Evolutionary conservation across 768 basidiomycete species (phyloP), one percentile per base, ranked within the genome.

Genomic region (Termitomyces sp.): DNA sequence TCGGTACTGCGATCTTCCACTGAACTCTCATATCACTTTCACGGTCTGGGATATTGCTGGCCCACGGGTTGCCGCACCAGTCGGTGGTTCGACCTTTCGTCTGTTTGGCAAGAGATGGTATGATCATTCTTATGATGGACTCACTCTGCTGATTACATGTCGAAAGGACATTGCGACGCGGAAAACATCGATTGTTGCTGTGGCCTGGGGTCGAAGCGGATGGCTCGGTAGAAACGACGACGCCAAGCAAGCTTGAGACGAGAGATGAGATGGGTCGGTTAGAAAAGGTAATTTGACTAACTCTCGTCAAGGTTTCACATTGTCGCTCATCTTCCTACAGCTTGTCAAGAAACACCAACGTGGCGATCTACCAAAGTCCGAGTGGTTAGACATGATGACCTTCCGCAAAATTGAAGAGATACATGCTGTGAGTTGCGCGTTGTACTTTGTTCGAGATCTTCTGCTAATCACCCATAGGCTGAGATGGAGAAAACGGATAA

Each of bases 1-100:
- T 69, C 87, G 88, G 34, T 97, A 96, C 66, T 94, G 94, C 63
- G 95, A 97, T 70, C 79, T 99, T n/a, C 94, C 94, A 0, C 74
- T 94, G 52, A 89, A 79, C 71, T 87, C 94, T 1, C 95, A 97
- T 68, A 81, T 99, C 56, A 89, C 91, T 0, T 91, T 98, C 68
- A 98, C 97, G 0, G 89, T 98, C 7, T 98, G 94, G 92, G 96
- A 98, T 70, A 95, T 95, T 61, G 90, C 87, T 42, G 91, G 92
- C 0, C 88, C 94, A 29, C 83, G 92, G 7, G 78, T 83, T 50
- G 87, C 92, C 2, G 80, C 85, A 17, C 91, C 95, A 6, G 88
- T 98, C 4, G 97, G 96, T 36, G 96, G 96, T 0, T 86, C 94
- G 3, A 97, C 94, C 0, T 89, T 98, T 70, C 81, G 86, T 20